Conservation (phyloP, 179 eudicot genomes). For the Corrigiola litoralis region DNA sequence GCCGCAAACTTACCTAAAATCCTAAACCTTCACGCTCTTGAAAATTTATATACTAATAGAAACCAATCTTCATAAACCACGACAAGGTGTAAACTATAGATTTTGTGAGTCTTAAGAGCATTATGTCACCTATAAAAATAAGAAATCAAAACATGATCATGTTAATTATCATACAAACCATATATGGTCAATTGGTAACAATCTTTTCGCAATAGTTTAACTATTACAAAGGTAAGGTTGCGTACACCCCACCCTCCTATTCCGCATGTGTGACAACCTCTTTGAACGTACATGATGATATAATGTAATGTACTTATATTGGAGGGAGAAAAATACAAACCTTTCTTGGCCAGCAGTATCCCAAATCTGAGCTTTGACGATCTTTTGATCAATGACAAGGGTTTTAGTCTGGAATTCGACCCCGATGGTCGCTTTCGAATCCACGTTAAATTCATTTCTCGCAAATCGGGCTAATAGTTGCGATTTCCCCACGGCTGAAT, state of each 20-base stretch:
- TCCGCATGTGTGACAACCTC: neutral
- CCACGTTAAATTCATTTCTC: conserved; percentile 58
- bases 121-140: too few species aligned
- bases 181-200: too few species aligned
- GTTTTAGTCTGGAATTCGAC: conserved; percentile 77
- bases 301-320: neutral
- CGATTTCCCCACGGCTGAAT: conserved; percentile 76
- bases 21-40: too few species aligned
- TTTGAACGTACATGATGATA: neutral
- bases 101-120: too few species aligned
- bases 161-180: too few species aligned
- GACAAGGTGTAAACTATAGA: too few species aligned
- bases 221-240: too few species aligned
- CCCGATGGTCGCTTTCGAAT: conserved; percentile 72
- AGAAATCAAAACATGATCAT: too few species aligned
- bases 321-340: conserved; percentile 17
- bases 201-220: too few species aligned
- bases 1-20: too few species aligned
- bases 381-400: conserved; percentile 52
- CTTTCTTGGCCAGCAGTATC: conserved; percentile 86
- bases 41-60: too few species aligned
- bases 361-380: conserved; percentile 79
- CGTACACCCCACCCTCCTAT: neutral
- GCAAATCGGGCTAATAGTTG: conserved; percentile 67
- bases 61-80: too few species aligned